phyloP scores from a whole-genome alignment of 768 basidiomycete genomes.

The Tephrocybe sp. region DNA sequence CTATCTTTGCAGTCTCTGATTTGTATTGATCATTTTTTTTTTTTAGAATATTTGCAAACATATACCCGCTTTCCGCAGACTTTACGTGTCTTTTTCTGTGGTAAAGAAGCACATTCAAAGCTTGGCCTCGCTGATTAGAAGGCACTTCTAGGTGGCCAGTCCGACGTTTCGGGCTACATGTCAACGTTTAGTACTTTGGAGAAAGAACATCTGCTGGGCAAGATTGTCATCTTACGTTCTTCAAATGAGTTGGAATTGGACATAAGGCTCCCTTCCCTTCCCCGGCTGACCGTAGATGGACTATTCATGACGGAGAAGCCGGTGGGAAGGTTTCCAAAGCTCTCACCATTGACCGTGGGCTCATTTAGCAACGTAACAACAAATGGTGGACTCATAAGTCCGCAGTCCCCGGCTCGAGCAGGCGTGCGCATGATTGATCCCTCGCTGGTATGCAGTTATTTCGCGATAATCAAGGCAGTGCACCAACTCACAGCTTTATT shows the following conservation, averaged over 20 bases:
- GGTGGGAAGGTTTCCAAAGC: slow-evolving; percentile 34
- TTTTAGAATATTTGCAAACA: slow-evolving; percentile 67
- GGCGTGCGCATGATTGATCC: slow-evolving; percentile 57
- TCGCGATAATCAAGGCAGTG: slow-evolving; percentile 2
- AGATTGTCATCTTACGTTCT: slow-evolving; percentile 64
- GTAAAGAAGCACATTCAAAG: slow-evolving; percentile 32
- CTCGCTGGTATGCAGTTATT: slow-evolving; percentile 47
- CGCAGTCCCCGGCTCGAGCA: slow-evolving; percentile 56
- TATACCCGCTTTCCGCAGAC: slow-evolving; percentile 76
- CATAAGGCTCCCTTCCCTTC: slow-evolving; percentile 49
- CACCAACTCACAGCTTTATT: slow-evolving; percentile 8
- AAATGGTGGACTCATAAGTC: slow-evolving; percentile 65
- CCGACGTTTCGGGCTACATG: slow-evolving; percentile 45
- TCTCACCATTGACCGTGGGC: slow-evolving; percentile 48
- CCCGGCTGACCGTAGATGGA: slow-evolving; percentile 52
- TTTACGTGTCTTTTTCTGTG: slow-evolving; percentile 69
- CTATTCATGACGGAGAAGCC: slow-evolving; percentile 45
- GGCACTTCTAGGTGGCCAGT: slow-evolving; percentile 48
- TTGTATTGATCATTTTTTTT: neutral
- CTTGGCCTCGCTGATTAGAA: neutral
- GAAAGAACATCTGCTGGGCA: slow-evolving; percentile 61
- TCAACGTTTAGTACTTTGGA: slow-evolving; percentile 59
- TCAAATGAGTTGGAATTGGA: slow-evolving; percentile 41
- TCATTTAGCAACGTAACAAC: slow-evolving; percentile 43
- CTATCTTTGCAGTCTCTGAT: neutral